Evolutionary conservation across 495 filamentous ascomycete species (phyloP).

Genomic region (Cercophora samala): DNA sequence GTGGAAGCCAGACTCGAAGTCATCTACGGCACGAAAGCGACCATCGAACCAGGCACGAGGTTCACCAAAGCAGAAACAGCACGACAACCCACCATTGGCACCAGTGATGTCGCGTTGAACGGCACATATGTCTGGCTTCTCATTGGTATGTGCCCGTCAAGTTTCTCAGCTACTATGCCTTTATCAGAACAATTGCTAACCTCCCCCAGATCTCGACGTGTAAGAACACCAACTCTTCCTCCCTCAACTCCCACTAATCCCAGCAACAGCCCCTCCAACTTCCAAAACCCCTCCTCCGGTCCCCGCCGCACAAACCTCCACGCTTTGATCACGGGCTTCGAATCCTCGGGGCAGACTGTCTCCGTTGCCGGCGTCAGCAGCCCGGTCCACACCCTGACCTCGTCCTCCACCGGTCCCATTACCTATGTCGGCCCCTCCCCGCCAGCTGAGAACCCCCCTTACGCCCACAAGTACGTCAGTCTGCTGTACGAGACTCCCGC

Average conservation of each 20-base stretch:
- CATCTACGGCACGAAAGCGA: conserved; percentile 40
- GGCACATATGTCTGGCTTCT: conserved; percentile 47
- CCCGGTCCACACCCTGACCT: conserved; percentile 37
- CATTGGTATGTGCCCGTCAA: conserved; percentile 35
- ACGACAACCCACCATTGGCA: conserved; percentile 42
- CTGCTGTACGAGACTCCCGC: conserved; percentile 35
- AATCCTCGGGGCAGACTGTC: conserved; percentile 22
- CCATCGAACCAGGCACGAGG: conserved; percentile 38
- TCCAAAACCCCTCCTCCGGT: conserved; percentile 35
- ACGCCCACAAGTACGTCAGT: conserved; percentile 47
- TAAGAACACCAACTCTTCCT: conserved; percentile 20
- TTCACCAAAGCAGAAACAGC: conserved; percentile 39
- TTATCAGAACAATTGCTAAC: not conserved
- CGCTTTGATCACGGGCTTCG: conserved; percentile 47
- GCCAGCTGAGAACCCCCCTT: conserved; percentile 42
- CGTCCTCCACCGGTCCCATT: conserved; percentile 37
- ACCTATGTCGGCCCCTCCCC: conserved; percentile 44
- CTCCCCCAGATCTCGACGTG: conserved; percentile 39
- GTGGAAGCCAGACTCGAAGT: conserved; percentile 44
- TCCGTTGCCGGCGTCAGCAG: conserved; percentile 24
- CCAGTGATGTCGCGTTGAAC: conserved; percentile 33
- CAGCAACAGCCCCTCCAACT: conserved; percentile 37
- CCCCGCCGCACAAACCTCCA: conserved; percentile 42
- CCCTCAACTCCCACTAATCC: not conserved
- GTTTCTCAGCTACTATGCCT: not conserved